Evolutionary conservation across 768 basidiomycete species (phyloP).

Genomic region (Serendipita sp.): DNA sequence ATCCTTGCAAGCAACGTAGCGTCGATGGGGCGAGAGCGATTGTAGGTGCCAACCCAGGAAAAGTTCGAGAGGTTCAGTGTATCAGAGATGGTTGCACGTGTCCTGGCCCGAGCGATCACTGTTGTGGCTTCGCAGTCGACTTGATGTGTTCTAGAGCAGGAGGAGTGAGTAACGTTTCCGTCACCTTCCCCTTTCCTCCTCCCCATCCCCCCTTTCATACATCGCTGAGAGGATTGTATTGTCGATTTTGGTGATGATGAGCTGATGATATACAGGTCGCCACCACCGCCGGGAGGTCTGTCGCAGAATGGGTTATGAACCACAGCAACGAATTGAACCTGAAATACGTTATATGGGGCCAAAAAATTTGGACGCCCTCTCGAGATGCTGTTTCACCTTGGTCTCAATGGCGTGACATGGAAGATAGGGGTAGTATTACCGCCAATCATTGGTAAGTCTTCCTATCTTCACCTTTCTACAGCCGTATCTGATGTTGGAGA

Average conservation of each 20-base stretch:
- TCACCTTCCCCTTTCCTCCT: too few species aligned
- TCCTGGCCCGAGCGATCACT: not conserved
- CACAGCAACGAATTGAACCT: not conserved
- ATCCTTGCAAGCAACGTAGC: not conserved
- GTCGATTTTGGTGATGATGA: too few species aligned
- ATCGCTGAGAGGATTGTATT: too few species aligned
- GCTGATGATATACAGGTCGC: too few species aligned
- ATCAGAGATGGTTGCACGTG: not conserved
- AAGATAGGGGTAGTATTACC: not conserved
- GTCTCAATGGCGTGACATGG: not conserved
- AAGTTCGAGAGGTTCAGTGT: not conserved
- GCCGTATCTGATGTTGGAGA: too few species aligned
- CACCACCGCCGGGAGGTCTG: not conserved
- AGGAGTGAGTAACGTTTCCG: not conserved
- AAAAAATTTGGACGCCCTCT: not conserved
- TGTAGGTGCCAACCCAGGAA: not conserved
- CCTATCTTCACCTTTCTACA: too few species aligned
- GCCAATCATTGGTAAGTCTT: not conserved
- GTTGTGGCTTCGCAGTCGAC: not conserved
- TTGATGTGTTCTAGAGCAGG: not conserved
- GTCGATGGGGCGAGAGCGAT: not conserved
- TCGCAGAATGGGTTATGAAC: not conserved
- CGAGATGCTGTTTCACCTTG: not conserved
- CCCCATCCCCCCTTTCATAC: too few species aligned
- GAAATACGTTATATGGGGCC: not conserved